A percentile compares a stretch with the other conserved stretches of the same genome.
phyloP scores from a whole-genome alignment of 2,329 filamentous ascomycete genomes.

The Penicillium expansum region DNA sequence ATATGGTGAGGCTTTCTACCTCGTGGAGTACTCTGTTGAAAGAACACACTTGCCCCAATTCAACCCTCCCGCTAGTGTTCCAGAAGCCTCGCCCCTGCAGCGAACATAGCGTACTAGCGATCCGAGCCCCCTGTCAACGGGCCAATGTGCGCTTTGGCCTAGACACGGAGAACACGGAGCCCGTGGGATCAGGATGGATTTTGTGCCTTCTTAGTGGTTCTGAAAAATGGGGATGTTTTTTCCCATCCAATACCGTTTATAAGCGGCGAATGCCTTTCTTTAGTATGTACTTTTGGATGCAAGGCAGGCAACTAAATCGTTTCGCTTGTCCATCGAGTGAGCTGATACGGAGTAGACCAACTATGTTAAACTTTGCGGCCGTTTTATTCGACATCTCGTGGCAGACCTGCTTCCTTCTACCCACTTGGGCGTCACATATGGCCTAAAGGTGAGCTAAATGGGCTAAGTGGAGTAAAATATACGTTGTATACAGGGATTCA shows the following conservation, averaged over 20 bases:
- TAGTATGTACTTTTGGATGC: background rate
- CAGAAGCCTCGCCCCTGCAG: slow-evolving; percentile 8
- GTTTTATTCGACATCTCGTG: background rate
- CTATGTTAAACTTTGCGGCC: background rate
- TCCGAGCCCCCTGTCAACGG: background rate
- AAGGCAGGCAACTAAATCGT: background rate
- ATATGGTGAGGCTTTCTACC: background rate
- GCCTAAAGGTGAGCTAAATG: background rate
- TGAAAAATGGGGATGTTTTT: background rate
- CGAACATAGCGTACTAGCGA: background rate
- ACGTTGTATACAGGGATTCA: background rate
- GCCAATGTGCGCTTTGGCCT: background rate
- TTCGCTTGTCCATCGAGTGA: background rate
- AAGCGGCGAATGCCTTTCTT: background rate
- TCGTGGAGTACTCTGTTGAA: background rate
- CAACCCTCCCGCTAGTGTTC: background rate
- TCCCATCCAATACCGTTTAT: background rate
- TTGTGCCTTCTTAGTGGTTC: background rate
- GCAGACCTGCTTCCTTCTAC: background rate
- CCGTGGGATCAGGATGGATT: background rate
- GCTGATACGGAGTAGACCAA: background rate
- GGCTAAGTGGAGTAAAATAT: background rate
- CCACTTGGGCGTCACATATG: background rate
- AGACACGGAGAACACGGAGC: background rate
- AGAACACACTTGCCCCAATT: background rate